Evolutionary conservation across 257 asterid species (phyloP).

Genomic region (Plantago elongata): DNA sequence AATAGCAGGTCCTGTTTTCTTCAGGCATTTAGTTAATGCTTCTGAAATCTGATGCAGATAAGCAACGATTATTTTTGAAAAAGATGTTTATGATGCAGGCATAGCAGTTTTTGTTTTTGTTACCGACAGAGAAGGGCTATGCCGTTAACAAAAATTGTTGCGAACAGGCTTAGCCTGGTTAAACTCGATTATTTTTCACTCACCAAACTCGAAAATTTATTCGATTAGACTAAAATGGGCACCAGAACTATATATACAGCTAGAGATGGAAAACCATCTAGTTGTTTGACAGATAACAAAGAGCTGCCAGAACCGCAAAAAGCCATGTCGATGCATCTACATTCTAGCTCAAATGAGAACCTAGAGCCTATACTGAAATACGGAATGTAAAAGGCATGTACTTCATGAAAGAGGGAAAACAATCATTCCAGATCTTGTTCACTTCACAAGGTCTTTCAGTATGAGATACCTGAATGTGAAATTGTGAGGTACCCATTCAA

Average conservation of each 20-base stretch:
- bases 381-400: neutral
- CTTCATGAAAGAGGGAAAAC: conserved; percentile 2
- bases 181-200: neutral
- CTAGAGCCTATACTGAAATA: conserved; percentile 13
- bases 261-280: conserved; percentile 16
- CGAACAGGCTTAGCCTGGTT: neutral
- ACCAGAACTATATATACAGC: conserved; percentile 21
- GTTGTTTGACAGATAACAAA: conserved; percentile 2
- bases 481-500: conserved; percentile 86
- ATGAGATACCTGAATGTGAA: conserved; percentile 79
- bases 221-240: conserved; percentile 11
- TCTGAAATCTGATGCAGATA: no score
- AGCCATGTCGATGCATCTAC: conserved; percentile 20
- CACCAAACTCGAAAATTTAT: neutral
- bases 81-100: no score
- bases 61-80: no score
- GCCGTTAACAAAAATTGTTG: neutral
- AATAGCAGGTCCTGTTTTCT: neutral
- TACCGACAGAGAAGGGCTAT: no score
- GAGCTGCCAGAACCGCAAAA: neutral
- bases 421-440: conserved; percentile 19
- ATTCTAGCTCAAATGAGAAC: conserved; percentile 21
- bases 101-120: no score
- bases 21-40: neutral
- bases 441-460: conserved; percentile 71